Evolutionary conservation across 768 basidiomycete genomes (phyloP), one percentile per base, ranked within the genome.

Genomic region (Kwoniella dejecticola): DNA sequence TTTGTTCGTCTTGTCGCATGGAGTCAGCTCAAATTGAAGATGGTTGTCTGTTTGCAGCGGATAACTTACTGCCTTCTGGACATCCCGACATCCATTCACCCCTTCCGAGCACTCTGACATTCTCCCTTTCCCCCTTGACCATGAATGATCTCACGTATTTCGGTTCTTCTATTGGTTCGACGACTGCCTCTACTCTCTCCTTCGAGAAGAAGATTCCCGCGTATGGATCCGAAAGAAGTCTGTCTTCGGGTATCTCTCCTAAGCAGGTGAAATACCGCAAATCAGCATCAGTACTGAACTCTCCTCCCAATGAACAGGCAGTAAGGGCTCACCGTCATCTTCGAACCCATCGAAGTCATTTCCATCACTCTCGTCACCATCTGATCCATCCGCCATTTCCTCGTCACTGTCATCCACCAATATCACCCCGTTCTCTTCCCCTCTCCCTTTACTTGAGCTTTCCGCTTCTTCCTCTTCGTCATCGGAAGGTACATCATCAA

Each of bases 81-180:
- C 93, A 96, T 19, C 93, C 93, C 76, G 89, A 90, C 93, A 96
- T 96, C 91, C 91, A 96, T 74, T 93, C 87, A 26, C 90, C 90
- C 78, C 90, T 89, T 21, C 87, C 87, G 84, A 95, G 86, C 40
- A 93, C 80, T n/a, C 27, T 24, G 3, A 53, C 38, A 11, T 49
- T 12, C 24, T 31, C 6, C 17, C 6, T 30, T 86, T 21, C 21
- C 2, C 57, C 65, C 40, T 77, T 79, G 7, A 74, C 66, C 57
- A 76, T 81, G 17, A 81, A 77, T 30, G 89, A 74, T 17, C 80
- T 80, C 41, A 75, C 74, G 12, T 81, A 75, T 75, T 89, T 87
- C 6, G 87, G 83, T 49, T 87, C 84, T 79, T 93, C 91, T 72
- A 93, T 88, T 0, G 93, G 86, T 80, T 96, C 92, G 47, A 94